Base-by-base conservation (phyloP, 169 alveolate genomes). In the Sarcocystis neurona region DNA sequence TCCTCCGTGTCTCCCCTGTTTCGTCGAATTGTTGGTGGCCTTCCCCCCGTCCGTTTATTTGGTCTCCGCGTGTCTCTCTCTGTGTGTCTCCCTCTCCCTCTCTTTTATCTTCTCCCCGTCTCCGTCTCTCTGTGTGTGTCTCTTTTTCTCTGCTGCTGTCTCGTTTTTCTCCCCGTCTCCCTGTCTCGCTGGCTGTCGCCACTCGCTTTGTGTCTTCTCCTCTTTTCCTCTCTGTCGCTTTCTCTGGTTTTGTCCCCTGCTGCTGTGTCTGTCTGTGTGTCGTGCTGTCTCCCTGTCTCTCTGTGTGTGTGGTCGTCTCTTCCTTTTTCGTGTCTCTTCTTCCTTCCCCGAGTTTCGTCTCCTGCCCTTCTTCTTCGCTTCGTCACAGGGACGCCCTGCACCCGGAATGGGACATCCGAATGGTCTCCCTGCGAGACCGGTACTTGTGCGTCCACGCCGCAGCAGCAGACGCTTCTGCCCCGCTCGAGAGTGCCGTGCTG, bases 371-470 rank as follows among this genome's bases (percentile, higher is more conserved):
- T 18, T 58, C 44, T 50, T 44, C 79, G n/a, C n/a, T n/a, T n/a
- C n/a, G n/a, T n/a, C n/a, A n/a, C n/a, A 84, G 89, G 27, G 89
- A 84, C 60, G 47, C 53, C 47, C 68, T 84, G 47, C 89, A 84
- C 63, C 48, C 44, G 46, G 80, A 63, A 48, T 84, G 89, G 89
- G 89, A 37, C 20, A 50, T 84, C 12, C 89, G 89, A 39, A 44
- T 84, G 89, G 89, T 84, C 47, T 58, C 89, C 39, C 68, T 84
- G 5, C 89, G 89, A 2, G 89, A 80, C 0, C 68, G n/a, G 6
- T 84, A 84, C 79, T 34, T 84, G 79, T 84, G 89, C 48, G 80
- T 84, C 32, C 89, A 84, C 47, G 6, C 39, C 5, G 20, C 60
- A 1, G 89, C 30, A 20, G 75, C 68, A 37, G 63, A 60, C 44